Base-by-base conservation (phyloP, 768 basidiomycete species). In the Russula dissimulans region DNA sequence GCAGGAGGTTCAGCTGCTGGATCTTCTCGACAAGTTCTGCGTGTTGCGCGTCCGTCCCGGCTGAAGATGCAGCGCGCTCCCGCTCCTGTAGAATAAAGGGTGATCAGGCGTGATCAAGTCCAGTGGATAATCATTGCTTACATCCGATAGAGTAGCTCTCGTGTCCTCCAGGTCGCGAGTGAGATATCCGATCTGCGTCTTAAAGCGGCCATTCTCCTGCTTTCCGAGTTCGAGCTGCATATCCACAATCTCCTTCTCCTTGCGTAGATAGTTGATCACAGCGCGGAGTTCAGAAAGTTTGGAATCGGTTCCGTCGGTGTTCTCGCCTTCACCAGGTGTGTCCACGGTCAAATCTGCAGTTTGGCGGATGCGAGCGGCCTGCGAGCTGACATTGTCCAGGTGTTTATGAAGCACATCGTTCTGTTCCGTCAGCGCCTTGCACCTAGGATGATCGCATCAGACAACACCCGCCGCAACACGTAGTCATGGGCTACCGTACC, bases 211-310 rank as follows among this genome's bases (percentile, higher is more conserved):
- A 65, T 80, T 89, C 74, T 94, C 91, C 66, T 84, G 82, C 68
- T 81, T 87, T 76, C 85, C 80, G 49, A 94, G 81, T 67, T 93
- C 89, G 29, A 91, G 78, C 64, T 93, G 90, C 36, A 93, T 79
- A 65, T 95, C 91, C 47, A 90, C 86, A 54, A 95, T 91, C 69
- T 94, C 91, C 73, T 95, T 93, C 77, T 94, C 92, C 68, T 87
- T 91, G 44, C 92, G 81, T 38, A 95, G 75, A 71, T 89, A 94
- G 3, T 84, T 79, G 45, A 93, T 84, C 31, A 92, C 86, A 15
- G 86, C 81, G 32, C 87, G 86, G 22, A 92, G 73, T 64, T 91
- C 89, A 0, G 85, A 77, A 11, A 89, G 64, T 68, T 89, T 86
- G 1, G 77, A 77, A 63, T 89, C 87, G 3, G 74, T 67, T 60